Conservation (phyloP, 305 asterid genomes). For the Caryopteris hybrid region DNA sequence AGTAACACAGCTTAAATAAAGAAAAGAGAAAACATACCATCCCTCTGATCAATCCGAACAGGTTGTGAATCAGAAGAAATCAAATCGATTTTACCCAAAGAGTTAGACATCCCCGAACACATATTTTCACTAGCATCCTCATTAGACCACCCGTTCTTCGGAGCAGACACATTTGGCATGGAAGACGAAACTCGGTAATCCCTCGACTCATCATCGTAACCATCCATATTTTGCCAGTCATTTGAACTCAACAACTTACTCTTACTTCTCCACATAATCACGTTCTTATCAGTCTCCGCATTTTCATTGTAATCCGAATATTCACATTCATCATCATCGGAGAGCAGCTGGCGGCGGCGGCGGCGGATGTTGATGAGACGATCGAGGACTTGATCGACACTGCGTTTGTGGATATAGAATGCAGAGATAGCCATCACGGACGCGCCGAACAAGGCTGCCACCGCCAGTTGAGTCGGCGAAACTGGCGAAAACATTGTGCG, state of each 20-base stretch:
- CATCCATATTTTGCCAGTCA: constrained; percentile 22
- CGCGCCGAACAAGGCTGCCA: constrained; percentile 93
- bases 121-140: constrained; percentile 24
- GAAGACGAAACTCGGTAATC: constrained; percentile 48
- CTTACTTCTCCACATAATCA: constrained; percentile 26
- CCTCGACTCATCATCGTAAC: constrained; percentile 23
- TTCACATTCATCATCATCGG: constrained; percentile 32
- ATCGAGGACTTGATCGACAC: constrained; percentile 85
- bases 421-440: constrained; percentile 90
- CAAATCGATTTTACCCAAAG: constrained; percentile 33
- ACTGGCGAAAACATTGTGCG: constrained; percentile 34
- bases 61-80: constrained; percentile 48
- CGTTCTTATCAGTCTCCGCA: constrained; percentile 25
- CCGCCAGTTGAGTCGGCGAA: constrained; percentile 54
- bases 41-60: constrained; percentile 41
- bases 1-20: neutral
- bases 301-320: constrained; percentile 20
- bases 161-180: constrained; percentile 42
- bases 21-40: constrained; percentile 34
- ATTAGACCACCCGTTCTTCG: constrained; percentile 31
- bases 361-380: constrained; percentile 71
- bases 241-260: constrained; percentile 22
- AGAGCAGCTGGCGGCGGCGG: constrained; percentile 24
- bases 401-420: constrained; percentile 82
- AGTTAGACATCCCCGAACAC: constrained; percentile 15